These are phyloP conservation scores for Clonostachys byssicola DNA, from an alignment of 2,329 filamentous ascomycete genomes.

Conservation along the genomic window DNA sequence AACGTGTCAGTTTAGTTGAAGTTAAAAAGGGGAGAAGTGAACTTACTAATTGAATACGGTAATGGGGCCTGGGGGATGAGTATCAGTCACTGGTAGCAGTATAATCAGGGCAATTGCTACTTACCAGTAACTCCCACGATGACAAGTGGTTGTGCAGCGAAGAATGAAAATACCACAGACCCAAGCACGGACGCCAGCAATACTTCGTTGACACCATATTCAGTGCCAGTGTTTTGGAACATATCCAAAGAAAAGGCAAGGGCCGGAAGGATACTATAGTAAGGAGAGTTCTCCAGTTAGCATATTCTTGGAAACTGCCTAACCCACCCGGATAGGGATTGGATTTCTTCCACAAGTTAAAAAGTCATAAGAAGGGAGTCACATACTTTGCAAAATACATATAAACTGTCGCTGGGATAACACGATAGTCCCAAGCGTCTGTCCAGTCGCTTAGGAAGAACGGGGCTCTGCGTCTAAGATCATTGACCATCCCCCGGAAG, in stretches of 20 bases:
- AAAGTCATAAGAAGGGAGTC: neutral
- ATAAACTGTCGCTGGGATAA: slow-evolving; percentile 82
- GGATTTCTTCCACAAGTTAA: neutral
- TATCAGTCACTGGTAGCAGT: slow-evolving; percentile 3
- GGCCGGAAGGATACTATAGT: slow-evolving; percentile 72
- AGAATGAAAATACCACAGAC: slow-evolving; percentile 73
- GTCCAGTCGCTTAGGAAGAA: slow-evolving; percentile 80
- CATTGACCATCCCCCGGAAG: slow-evolving; percentile 77
- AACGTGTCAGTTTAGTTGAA: neutral
- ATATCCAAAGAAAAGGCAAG: slow-evolving; percentile 89
- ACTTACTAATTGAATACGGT: slow-evolving; percentile 85
- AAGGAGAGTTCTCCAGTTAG: slow-evolving; percentile 3
- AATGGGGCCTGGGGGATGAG: slow-evolving; percentile 60
- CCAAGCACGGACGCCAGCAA: slow-evolving; percentile 82
- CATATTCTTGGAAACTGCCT: slow-evolving; percentile 4
- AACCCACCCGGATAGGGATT: neutral
- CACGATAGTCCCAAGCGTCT: slow-evolving; percentile 87
- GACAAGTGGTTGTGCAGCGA: slow-evolving; percentile 79
- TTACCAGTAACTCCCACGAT: slow-evolving; percentile 83
- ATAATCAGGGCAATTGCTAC: slow-evolving; percentile 1
- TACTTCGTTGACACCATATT: slow-evolving; percentile 88
- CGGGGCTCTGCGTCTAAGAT: slow-evolving; percentile 69
- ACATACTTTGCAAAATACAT: slow-evolving; percentile 92
- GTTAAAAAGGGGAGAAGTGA: neutral
- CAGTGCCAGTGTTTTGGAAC: slow-evolving; percentile 82